phyloP scores from a whole-genome alignment of 148 eudicot species.

The Euryodendron excelsum region DNA sequence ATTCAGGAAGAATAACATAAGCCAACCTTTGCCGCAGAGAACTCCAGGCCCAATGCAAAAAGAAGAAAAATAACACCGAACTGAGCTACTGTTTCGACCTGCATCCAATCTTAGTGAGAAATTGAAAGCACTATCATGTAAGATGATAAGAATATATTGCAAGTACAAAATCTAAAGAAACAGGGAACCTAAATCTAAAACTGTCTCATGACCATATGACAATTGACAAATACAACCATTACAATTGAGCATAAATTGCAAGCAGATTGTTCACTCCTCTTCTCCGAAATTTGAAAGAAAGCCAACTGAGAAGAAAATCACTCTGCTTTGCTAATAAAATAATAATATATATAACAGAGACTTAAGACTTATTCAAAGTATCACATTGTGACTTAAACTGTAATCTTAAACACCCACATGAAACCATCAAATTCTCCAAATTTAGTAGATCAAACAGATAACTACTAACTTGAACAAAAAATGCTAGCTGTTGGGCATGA shows the following conservation, averaged over 20 bases:
- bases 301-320: background rate
- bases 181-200: background rate
- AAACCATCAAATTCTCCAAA: background rate
- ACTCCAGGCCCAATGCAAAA: conserved; percentile 95
- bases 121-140: background rate
- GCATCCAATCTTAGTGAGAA: conserved; percentile 13
- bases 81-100: conserved; percentile 99
- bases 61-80: conserved; percentile 98
- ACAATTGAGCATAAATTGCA: background rate
- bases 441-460: background rate
- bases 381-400: no score
- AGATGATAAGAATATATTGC: background rate
- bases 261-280: background rate
- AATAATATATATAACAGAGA: background rate
- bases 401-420: no score
- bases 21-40: conserved; percentile 81
- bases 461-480: background rate
- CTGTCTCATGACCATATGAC: background rate
- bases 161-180: background rate
- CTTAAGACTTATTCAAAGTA: no score
- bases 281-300: background rate
- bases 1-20: background rate
- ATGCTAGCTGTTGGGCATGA: background rate
- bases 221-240: background rate
- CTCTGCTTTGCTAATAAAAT: background rate